Base-by-base conservation (phyloP, 2,329 filamentous ascomycete species). In the Aspergillus pseudoterreus region DNA sequence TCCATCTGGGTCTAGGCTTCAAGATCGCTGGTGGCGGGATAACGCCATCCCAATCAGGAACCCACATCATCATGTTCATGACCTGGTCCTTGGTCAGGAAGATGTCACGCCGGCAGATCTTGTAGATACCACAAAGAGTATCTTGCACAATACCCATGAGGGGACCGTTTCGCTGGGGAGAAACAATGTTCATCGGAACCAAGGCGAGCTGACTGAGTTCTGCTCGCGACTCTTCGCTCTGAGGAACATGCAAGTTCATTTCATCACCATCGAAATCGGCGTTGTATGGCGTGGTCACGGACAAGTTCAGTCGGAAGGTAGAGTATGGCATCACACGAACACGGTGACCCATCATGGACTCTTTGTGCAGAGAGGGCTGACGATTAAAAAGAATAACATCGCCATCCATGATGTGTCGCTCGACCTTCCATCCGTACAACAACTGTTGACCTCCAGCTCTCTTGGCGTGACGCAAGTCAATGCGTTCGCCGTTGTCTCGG, bases 141-240 rank as follows among this genome's bases (percentile, higher is more conserved):
- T 99, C 94, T 71, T 99, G 94, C 19, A 99, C 94, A 61, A 99
- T 97, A 84, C 95, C 95, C 95, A 99, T 99, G 51, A 99, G 81
- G 43, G 94, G 95, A 51, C 90, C 88, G 73, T 99, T 99, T 67
- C 92, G 86, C 73, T 99, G 94, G 4, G 94, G 94, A 2, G 95
- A 99, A 9, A 99, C 95, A 65, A 99, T 97, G 72, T 99, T 96
- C 63, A 94, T 82, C 0, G 94, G 94, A n/a, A 99, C 94, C 82
- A 97, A 87, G 71, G 92, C 97, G 12, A 99, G 82, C 69, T 97
- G 87, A 71, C 85, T 90, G 62, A 99, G 84, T 72, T 99, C 94
- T 43, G 95, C 91, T 54, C 94, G 88, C 32, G 95, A 95, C 73
- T 99, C 95, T 68, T 99, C 92, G 35, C 89, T 94, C 68, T 99